Evolutionary conservation across 768 basidiomycete species (phyloP), one percentile per base, ranked within the genome.

Genomic region (Leccinellum albellum): DNA sequence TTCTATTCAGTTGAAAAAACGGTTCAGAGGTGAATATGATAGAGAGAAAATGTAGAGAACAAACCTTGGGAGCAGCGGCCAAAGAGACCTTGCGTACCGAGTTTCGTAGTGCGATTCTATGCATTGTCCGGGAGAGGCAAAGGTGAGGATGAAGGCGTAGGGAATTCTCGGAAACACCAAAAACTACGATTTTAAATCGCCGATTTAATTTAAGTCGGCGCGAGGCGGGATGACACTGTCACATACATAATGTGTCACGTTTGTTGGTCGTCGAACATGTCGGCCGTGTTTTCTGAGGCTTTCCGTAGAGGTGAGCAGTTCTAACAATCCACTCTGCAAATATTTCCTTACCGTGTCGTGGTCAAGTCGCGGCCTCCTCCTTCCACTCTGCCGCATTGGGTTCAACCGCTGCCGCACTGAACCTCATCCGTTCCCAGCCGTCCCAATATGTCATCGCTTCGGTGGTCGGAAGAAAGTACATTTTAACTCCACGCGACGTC

Each of bases 371-470:
- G 15, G 50, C 63, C 0, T 67, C 71, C 26, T 64, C 73, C 10
- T 61, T 76, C 31, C 75, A 75, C 51, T 69, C 77, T 2, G 53
- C 62, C 1, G 54, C 62, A 8, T 75, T 77, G 3, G 55, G 65
- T 59, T 78, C 81, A 14, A 78, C 83, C n/a, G 47, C 81, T 48
- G 74, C 80, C 49, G 94, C 94, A 6, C 78, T 97, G 67, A 76
- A 83, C 44, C 81, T 94, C 70, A 88, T 98, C 58, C 87, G 88
- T 68, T 89, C 93, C 1, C 94, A 98, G 63, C 92, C 96, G 6
- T 88, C 89, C 0, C 88, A 92, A 75, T 99, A 98, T 76, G 80
- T 96, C 71, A 80, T 95, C 68, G 94, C 94, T 58, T 84, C 88
- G 21, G 81, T 99, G 53, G 89, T 88, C 55, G 89, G 93, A 65